These are phyloP conservation scores for Lachnellula occidentalis DNA, from an alignment of 2,329 filamentous ascomycete genomes.

Conservation along the genomic window DNA sequence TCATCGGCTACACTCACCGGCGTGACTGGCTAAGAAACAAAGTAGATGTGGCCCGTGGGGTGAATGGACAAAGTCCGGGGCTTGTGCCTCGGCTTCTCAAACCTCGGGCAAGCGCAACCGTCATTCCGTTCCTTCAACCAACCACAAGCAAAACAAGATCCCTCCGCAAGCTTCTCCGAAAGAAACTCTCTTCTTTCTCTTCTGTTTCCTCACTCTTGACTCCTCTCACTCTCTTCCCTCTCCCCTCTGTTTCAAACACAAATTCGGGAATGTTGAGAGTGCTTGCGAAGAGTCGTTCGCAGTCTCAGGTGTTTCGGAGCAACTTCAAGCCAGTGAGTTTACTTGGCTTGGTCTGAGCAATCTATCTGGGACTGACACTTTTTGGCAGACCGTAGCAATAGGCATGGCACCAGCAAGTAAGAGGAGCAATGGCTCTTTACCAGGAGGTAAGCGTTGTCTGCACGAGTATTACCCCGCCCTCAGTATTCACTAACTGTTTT, in stretches of 20 bases:
- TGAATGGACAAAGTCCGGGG: too few species aligned
- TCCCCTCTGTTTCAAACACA: slow-evolving; percentile 9
- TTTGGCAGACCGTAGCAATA: slow-evolving; percentile 30
- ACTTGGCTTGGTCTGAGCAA: neutral
- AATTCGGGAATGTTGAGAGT: slow-evolving; percentile 31
- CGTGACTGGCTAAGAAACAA: too few species aligned
- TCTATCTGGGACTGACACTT: slow-evolving; percentile 14
- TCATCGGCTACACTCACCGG: too few species aligned
- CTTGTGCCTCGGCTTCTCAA: neutral
- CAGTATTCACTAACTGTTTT: slow-evolving; percentile 9
- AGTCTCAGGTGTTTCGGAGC: slow-evolving; percentile 29
- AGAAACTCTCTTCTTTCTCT: too few species aligned
- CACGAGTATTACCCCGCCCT: slow-evolving; percentile 5
- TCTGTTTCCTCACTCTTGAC: too few species aligned
- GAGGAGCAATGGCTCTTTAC: slow-evolving; percentile 54
- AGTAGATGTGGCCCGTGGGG: too few species aligned
- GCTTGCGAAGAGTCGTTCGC: slow-evolving; percentile 28
- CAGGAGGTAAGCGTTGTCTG: slow-evolving; percentile 39
- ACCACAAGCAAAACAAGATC: slow-evolving; percentile 12
- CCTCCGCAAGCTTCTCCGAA: neutral
- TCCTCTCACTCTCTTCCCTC: neutral
- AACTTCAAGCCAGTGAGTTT: slow-evolving; percentile 26
- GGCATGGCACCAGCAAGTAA: slow-evolving; percentile 48
- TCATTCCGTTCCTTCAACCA: slow-evolving; percentile 3
- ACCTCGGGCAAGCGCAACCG: slow-evolving; percentile 4